Conservation (phyloP, 257 asterid genomes). For the Solanum habrochaites region DNA sequence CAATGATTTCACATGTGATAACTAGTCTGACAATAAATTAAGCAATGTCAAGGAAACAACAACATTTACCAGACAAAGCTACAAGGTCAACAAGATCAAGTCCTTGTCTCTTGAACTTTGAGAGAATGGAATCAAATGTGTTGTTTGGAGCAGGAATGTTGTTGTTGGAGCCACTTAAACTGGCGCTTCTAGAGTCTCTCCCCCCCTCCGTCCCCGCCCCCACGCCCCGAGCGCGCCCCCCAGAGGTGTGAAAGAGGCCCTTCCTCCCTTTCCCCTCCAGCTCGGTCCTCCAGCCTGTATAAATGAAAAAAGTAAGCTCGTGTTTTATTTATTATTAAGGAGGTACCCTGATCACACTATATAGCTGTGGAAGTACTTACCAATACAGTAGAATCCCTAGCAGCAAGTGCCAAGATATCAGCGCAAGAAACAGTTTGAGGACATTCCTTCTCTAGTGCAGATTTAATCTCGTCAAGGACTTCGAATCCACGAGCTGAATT, state of each 20-base stretch:
- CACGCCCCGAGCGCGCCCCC: no score
- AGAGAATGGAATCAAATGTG: constrained; percentile 77
- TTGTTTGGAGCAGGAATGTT: constrained; percentile 91
- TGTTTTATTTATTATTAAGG: neutral
- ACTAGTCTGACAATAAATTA: neutral
- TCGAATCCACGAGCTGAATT: constrained; percentile 81
- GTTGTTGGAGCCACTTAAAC: constrained; percentile 78
- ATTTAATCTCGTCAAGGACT: constrained; percentile 74
- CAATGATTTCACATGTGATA: neutral
- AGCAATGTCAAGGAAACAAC: neutral
- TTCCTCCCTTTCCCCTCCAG: no score
- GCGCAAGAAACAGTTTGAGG: constrained; percentile 89
- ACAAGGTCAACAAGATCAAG: constrained; percentile 76
- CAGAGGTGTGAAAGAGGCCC: no score
- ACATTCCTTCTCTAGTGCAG: constrained; percentile 68
- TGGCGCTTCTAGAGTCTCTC: constrained; percentile 73
- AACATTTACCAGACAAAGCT: constrained; percentile 58
- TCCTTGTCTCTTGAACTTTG: constrained; percentile 68
- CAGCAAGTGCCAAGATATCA: constrained; percentile 71
- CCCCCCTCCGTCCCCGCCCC: no score
- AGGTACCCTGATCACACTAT: neutral
- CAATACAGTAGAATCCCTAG: constrained; percentile 73
- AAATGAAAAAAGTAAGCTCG: neutral
- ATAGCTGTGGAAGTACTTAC: constrained; percentile 18
- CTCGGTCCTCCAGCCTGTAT: constrained; percentile 67